phyloP scores from a whole-genome alignment of 352 stramenopile species.

The Phytophthora pseudosyringae region DNA sequence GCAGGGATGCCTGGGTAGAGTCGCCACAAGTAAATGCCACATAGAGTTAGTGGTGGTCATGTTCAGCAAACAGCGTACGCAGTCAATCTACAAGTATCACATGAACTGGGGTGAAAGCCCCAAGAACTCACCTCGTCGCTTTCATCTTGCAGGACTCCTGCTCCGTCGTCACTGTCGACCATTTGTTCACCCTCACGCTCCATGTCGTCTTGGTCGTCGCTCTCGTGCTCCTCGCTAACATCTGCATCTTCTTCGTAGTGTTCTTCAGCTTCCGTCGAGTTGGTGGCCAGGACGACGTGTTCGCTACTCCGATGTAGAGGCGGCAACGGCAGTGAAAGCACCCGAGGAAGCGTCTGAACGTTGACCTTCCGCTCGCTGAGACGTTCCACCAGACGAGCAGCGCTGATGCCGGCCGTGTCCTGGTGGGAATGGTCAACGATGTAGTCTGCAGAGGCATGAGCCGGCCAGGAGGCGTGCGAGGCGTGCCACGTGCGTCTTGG shows the following conservation, averaged over 20 bases:
- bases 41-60: constrained; percentile 35
- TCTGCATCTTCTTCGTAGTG: not conserved
- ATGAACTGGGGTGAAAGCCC: constrained; percentile 1
- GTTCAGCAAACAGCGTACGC: constrained; percentile 14
- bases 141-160: constrained; percentile 18
- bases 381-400: constrained; percentile 44
- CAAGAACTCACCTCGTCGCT: constrained; percentile 11
- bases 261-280: not conserved
- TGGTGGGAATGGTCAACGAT: constrained; percentile 41
- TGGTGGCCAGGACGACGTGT: not conserved
- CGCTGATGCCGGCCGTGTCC: constrained; percentile 24
- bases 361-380: constrained; percentile 41
- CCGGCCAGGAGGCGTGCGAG: constrained; percentile 32
- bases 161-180: constrained; percentile 8
- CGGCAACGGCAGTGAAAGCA: constrained; percentile 25
- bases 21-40: constrained; percentile 17
- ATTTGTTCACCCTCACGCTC: constrained; percentile 12
- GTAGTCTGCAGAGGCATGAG: constrained; percentile 52
- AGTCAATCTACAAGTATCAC: constrained; percentile 18
- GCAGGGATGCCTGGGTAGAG: constrained; percentile 17
- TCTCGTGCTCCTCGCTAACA: constrained; percentile 9
- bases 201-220: constrained; percentile 3
- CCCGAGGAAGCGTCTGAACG: constrained; percentile 13
- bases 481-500: constrained; percentile 45
- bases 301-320: constrained; percentile 4